These are phyloP conservation scores for Coemansia sp. DNA, from an alignment of 192 early-diverging fungal species.

Conservation along the genomic window DNA sequence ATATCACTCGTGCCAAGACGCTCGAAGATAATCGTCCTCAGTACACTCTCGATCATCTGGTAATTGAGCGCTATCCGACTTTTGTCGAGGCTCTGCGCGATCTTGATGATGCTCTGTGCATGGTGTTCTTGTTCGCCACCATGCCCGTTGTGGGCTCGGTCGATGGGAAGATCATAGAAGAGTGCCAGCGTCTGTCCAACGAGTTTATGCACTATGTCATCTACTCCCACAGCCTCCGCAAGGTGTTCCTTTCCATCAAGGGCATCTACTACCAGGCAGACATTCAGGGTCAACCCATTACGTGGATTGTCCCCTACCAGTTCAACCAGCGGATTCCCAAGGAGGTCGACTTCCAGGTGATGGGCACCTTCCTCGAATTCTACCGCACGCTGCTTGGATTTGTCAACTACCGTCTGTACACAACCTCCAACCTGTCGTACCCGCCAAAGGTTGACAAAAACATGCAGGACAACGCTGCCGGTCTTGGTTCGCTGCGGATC, in stretches of 20 bases:
- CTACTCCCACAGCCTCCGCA: constrained; percentile 71
- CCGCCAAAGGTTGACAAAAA: constrained; percentile 76
- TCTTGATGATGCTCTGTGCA: constrained; percentile 96
- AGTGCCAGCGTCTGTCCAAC: constrained; percentile 77
- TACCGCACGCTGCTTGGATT: constrained; percentile 91
- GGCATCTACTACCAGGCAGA: constrained; percentile 99
- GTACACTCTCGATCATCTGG: constrained; percentile 89
- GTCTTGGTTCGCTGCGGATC: constrained; percentile 40
- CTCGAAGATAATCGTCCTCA: constrained; percentile 75
- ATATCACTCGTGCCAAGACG: constrained; percentile 72
- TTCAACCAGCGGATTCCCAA: constrained; percentile 85
- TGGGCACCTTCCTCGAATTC: constrained; percentile 96
- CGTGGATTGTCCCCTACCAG: constrained; percentile 95
- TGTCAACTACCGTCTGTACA: constrained; percentile 92
- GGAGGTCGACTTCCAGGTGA: constrained; percentile 95
- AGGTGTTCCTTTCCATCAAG: constrained; percentile 96
- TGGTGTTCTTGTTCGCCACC: constrained; percentile 90
- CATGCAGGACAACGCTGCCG: constrained; percentile 45
- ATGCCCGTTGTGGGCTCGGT: constrained; percentile 74
- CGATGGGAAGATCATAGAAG: constrained; percentile 58
- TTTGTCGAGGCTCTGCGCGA: constrained; percentile 93
- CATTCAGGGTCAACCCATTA: constrained; percentile 88
- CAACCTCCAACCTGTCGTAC: constrained; percentile 83
- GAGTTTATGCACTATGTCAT: constrained; percentile 96
- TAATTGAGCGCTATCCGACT: constrained; percentile 94